Base-by-base conservation (phyloP, 257 asterid species). In the Solanum bulbocastanum region DNA sequence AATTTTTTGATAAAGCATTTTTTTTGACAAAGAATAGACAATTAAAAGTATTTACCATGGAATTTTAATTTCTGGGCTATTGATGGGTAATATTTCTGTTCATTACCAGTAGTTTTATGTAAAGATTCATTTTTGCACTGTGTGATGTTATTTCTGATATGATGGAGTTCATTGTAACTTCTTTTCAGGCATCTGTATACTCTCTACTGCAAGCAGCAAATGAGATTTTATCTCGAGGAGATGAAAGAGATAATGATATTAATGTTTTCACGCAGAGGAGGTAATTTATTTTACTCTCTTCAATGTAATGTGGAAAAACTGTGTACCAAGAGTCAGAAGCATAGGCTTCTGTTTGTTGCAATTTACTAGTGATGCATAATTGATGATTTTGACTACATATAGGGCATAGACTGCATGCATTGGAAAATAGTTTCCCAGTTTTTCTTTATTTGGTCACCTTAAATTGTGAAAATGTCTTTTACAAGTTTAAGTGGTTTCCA, bases 201-300 rank as follows among this genome's bases (percentile, higher is more conserved):
- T 93, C 98, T 90, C 94, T 97, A 84, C 94, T 97, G 84, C 96
- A 91, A 92, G 98, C 99, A 88, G 99, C 94, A 73, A 91, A 66
- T 79, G 99, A 97, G 92, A 90, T 96, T 90, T 94, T 97, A 88
- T 96, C 98, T 88, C 94, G 98, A 90, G 99, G 99, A 85, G 98
- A 97, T 88, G 95, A 97, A 87, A 95, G 99, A 92, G 98, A 95
- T 88, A 92, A 92, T 87, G 98, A 97, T 92, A 93, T 93, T 88
- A 94, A 94, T 83, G 90, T 94, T 84, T 97, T 95, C 91, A 96
- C 95, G 46, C 96, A 96, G 88, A 93, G 96, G 91, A 95, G 99
- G 99, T 97, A 90, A 42, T 44, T 86, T 42, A 81, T 81, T 81
- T 32, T 46, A 46, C 62, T 46, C 39, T 46, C 68, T 81, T 81